Evolutionary conservation across 306 rosid genomes (phyloP).

Genomic region (Fragaria iinumae): DNA sequence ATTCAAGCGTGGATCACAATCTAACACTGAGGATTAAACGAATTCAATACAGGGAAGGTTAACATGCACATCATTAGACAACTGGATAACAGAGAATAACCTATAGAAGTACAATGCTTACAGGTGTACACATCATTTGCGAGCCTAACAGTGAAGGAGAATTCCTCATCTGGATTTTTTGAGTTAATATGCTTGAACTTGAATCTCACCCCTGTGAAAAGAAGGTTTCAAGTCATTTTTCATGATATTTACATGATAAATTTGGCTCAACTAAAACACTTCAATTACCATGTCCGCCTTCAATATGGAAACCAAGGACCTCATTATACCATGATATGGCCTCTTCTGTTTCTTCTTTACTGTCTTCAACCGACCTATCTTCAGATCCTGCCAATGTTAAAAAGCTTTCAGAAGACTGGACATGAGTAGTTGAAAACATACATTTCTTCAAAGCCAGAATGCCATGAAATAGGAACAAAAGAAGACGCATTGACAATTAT

Average conservation of each 20-base stretch:
- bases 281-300: constrained; percentile 81
- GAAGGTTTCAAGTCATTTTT: constrained; percentile 14
- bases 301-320: constrained; percentile 72
- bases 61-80: constrained; percentile 10
- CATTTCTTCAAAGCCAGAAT: not conserved
- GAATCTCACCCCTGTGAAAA: constrained; percentile 67
- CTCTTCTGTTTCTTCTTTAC: constrained; percentile 50
- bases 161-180: constrained; percentile 59
- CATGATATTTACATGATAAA: constrained; percentile 4
- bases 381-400: constrained; percentile 56
- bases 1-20: constrained; percentile 62
- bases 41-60: constrained; percentile 1
- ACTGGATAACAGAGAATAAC: constrained; percentile 20
- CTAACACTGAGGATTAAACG: constrained; percentile 52
- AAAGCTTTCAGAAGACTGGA: not conserved
- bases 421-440: not conserved
- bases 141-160: constrained; percentile 59
- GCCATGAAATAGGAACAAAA: too few species aligned
- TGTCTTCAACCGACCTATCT: constrained; percentile 35
- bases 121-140: constrained; percentile 61
- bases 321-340: constrained; percentile 78
- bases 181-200: constrained; percentile 59
- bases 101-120: constrained; percentile 40
- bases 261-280: constrained; percentile 12
- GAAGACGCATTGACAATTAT: not conserved